Evolutionary conservation across 2,329 filamentous ascomycete genomes (phyloP).

Genomic region (Pseudopithomyces maydicus): DNA sequence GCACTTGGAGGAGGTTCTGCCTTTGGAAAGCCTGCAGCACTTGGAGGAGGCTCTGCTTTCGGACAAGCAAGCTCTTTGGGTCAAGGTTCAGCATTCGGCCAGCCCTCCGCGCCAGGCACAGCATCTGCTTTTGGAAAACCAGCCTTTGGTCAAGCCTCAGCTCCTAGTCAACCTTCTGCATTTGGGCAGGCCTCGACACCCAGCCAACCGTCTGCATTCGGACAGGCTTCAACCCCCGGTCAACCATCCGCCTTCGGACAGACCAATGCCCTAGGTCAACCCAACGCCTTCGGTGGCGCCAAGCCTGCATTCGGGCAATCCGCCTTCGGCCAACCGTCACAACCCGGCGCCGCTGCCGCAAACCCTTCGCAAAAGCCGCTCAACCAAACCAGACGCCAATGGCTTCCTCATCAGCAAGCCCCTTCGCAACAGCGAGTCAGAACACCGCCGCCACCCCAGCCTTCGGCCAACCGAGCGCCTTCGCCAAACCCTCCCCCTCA

Average conservation of each 20-base stretch:
- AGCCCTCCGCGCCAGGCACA: conserved; percentile 20
- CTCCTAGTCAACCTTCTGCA: not conserved
- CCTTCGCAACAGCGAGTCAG: conserved; percentile 24
- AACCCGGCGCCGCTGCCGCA: conserved; percentile 33
- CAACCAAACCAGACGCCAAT: conserved; percentile 28
- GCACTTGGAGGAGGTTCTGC: conserved; percentile 14
- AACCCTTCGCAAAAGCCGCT: conserved; percentile 38
- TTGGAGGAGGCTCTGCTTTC: conserved; percentile 27
- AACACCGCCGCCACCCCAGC: conserved; percentile 17
- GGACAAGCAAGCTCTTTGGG: conserved; percentile 25
- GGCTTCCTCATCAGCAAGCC: conserved; percentile 16
- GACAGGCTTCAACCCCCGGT: not conserved
- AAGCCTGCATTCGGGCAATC: conserved; percentile 31
- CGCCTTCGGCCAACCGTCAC: conserved; percentile 52
- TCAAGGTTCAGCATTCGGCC: conserved; percentile 45
- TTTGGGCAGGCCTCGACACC: conserved; percentile 26
- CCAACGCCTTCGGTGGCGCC: not conserved
- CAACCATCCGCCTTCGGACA: conserved; percentile 21
- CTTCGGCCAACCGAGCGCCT: conserved; percentile 39
- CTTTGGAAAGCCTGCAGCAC: conserved; percentile 28
- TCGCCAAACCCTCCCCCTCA: conserved; percentile 35
- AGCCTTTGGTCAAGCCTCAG: conserved; percentile 22
- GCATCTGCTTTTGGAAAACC: conserved; percentile 42
- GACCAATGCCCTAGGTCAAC: conserved; percentile 28
- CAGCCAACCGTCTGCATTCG: not conserved